phyloP scores from a whole-genome alignment of 2,329 filamentous ascomycete genomes.

The Penicillium vulpinum region DNA sequence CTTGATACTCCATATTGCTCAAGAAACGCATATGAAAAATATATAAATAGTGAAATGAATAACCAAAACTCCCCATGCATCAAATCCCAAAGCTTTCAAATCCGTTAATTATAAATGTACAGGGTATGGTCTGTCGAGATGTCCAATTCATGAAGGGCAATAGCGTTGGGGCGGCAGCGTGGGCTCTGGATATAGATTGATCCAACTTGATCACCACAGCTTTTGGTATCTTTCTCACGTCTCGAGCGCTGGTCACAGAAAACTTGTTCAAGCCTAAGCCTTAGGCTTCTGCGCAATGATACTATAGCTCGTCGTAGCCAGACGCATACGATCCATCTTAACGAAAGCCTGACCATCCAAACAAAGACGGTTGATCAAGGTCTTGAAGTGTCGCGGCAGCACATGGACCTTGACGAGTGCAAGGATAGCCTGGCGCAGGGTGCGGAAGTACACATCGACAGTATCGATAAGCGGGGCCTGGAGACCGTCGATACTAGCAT shows the following conservation, averaged over 20 bases:
- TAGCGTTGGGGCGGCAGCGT: neutral
- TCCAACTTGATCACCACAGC: neutral
- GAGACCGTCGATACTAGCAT: conserved; percentile 53
- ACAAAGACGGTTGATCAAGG: conserved; percentile 55
- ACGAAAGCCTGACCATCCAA: conserved; percentile 57
- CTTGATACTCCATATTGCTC: neutral
- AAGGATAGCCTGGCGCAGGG: conserved; percentile 52
- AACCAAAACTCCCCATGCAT: neutral
- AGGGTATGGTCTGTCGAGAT: neutral
- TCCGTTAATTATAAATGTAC: neutral
- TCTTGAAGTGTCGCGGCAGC: conserved; percentile 55
- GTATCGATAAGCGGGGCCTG: conserved; percentile 57
- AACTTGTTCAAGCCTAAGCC: conserved; percentile 1
- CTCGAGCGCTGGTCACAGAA: neutral
- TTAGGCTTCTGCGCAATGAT: conserved; percentile 53
- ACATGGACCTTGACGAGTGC: conserved; percentile 50
- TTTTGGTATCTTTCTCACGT: neutral
- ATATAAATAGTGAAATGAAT: neutral
- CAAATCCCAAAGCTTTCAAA: neutral
- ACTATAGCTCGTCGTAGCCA: conserved; percentile 55
- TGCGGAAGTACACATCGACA: conserved; percentile 57
- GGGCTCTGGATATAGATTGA: neutral
- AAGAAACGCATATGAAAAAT: neutral
- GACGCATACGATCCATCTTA: conserved; percentile 56
- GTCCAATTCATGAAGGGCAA: neutral